These are phyloP conservation scores for Nakazawaea ishiwadae DNA, from an alignment of 805 yeast genomes.

Conservation along the genomic window DNA sequence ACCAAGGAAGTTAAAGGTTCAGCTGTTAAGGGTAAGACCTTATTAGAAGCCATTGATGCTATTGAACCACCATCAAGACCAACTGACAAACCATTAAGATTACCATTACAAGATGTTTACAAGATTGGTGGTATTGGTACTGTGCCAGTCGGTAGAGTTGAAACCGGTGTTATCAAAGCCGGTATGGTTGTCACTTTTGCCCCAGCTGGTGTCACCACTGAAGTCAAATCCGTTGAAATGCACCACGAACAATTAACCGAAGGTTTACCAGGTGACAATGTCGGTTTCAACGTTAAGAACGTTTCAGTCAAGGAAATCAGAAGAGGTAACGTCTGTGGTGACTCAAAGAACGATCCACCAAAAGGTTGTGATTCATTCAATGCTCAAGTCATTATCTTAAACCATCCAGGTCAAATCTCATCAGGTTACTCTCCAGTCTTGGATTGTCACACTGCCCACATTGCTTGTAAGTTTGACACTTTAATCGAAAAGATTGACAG, in stretches of 20 bases:
- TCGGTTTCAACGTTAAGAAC: conserved; percentile 87
- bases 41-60: conserved; percentile 81
- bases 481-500: conserved; percentile 83
- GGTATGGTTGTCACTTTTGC: conserved; percentile 89
- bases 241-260: conserved; percentile 77
- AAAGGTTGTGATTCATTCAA: conserved; percentile 73
- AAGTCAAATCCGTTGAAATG: conserved; percentile 86
- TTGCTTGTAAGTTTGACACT: conserved; percentile 78
- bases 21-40: conserved; percentile 71
- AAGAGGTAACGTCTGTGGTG: conserved; percentile 92
- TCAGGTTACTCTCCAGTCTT: conserved; percentile 90
- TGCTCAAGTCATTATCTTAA: conserved; percentile 82
- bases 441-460: conserved; percentile 92
- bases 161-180: conserved; percentile 88
- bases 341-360: conserved; percentile 87
- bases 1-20: conserved; percentile 75
- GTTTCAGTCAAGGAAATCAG: conserved; percentile 85
- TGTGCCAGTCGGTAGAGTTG: conserved; percentile 92
- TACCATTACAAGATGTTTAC: conserved; percentile 89
- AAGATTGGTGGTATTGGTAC: conserved; percentile 91
- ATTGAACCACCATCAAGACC: conserved; percentile 79
- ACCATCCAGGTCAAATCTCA: conserved; percentile 90
- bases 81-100: conserved; percentile 81
- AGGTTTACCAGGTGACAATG: conserved; percentile 90
- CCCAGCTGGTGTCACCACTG: conserved; percentile 88